Evolutionary conservation across 352 stramenopile genomes (phyloP), one percentile per base, ranked within the genome.

Genomic region (Globisporangium paroecandrum): DNA sequence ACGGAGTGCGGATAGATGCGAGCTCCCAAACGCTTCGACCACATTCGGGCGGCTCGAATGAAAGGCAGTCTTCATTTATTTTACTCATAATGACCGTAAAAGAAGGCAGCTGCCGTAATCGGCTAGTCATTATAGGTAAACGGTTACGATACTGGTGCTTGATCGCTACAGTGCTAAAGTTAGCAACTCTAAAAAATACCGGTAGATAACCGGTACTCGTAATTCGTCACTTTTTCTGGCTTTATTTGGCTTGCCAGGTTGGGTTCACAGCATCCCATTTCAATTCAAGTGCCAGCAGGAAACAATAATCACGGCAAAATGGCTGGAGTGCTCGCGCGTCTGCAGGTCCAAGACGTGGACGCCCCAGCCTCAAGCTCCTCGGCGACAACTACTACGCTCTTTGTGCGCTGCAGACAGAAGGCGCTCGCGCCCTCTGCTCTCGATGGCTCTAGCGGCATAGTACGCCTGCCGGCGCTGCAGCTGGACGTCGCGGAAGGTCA

Each of bases 401-500:
- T 74, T 24, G 62, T 81, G 65, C 69, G 68, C 41, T 81, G 72
- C 68, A 67, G 47, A 57, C 25, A 54, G 68, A 29, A 32, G 24
- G 36, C 27, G 25, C 25, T 62, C 5, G 41, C 41, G 18, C 6
- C 41, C 53, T 34, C 38, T 25, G 18, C 3, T 22, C 7, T 22
- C 53, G 13, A 57, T 34, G 53, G 53, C 2, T 27, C 20, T n/a
- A 66, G 18, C 29, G 13, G 6, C 59, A 66, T 7, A 20, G 18
- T 3, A 5, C 24, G 25, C 38, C 25, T 25, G 51, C 58, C 47
- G 7, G 63, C 25, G 55, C 53, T 89, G 10, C 41, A 66, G 3
- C n/a, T 89, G 27, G 66, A 77, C 25, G 38, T 85, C 6, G 18
- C 79, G 7, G 65, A 78, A 10, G 73, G 73, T 1, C 65, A 69